Conservation (phyloP, 2,329 filamentous ascomycete species). For the Talaromyces rugulosus region DNA sequence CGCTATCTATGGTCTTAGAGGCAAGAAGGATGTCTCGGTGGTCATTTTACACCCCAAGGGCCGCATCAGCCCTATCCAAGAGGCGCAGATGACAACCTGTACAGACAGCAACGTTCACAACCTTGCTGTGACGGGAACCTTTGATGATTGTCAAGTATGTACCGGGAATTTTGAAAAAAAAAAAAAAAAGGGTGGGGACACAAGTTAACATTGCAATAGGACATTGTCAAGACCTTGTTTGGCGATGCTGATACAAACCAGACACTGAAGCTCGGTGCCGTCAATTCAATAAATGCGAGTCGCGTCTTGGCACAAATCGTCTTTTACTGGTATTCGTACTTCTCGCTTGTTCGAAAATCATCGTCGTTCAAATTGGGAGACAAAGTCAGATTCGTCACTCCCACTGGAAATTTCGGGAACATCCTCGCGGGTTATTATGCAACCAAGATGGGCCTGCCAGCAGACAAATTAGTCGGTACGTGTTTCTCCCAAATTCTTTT, state of each 20-base stretch:
- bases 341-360: slow-evolving; percentile 61
- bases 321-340: slow-evolving; percentile 92
- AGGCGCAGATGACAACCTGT: slow-evolving; percentile 95
- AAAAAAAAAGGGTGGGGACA: slow-evolving; percentile 57
- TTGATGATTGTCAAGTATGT: slow-evolving; percentile 96
- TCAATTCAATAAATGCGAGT: slow-evolving; percentile 89
- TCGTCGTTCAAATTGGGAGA: slow-evolving; percentile 54
- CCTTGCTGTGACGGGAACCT: slow-evolving; percentile 81
- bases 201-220: slow-evolving; percentile 73
- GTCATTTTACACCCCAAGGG: slow-evolving; percentile 93
- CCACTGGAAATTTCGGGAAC: slow-evolving; percentile 95
- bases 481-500: neutral
- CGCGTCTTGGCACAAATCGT: slow-evolving; percentile 91
- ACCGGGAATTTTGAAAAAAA: slow-evolving; percentile 89
- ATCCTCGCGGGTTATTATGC: slow-evolving; percentile 88
- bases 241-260: slow-evolving; percentile 79
- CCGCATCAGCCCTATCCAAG: slow-evolving; percentile 84
- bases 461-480: slow-evolving; percentile 62
- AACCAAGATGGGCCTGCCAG: slow-evolving; percentile 79
- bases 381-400: slow-evolving; percentile 75
- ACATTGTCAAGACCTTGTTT: slow-evolving; percentile 92
- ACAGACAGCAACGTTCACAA: slow-evolving; percentile 90
- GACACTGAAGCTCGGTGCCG: slow-evolving; percentile 78
- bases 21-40: slow-evolving; percentile 95
- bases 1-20: slow-evolving; percentile 89